Evolutionary conservation across 116 monocot species (phyloP).

Genomic region (Papilionanthe hybrid): DNA sequence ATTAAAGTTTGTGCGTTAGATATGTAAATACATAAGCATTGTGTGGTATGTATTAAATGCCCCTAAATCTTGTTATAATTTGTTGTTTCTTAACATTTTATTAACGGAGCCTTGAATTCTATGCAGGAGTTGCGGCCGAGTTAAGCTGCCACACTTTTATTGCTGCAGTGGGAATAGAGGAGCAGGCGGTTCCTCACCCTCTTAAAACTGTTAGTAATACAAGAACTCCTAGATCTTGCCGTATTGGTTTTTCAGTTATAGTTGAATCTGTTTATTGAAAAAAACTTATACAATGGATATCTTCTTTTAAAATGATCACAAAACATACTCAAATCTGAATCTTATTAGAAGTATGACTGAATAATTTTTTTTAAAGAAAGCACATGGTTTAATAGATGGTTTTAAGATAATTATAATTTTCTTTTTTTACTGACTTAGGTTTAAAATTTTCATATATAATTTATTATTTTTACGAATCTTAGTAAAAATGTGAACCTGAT

Average conservation of each 20-base stretch:
- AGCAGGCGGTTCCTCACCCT: slow-evolving; percentile 12
- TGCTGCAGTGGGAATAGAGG: slow-evolving; percentile 85
- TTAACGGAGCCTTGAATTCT: not conserved
- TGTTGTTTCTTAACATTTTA: not conserved
- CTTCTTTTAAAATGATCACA: not conserved
- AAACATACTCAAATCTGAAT: not conserved
- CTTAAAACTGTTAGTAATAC: not conserved
- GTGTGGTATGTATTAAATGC: too few relatives aligned
- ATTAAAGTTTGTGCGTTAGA: too few relatives aligned
- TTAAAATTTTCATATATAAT: too few relatives aligned
- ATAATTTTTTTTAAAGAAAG: not conserved
- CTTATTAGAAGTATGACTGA: not conserved
- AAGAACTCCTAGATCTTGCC: not conserved
- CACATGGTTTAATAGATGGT: not conserved
- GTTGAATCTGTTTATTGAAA: not conserved
- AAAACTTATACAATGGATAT: not conserved
- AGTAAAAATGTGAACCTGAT: too few relatives aligned
- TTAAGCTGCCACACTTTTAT: slow-evolving; percentile 90
- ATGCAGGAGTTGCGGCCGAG: slow-evolving; percentile 72
- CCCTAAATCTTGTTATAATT: too few relatives aligned
- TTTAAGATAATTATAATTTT: not conserved
- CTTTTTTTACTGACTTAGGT: too few relatives aligned
- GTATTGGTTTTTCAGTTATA: slow-evolving; percentile 3
- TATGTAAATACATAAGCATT: too few relatives aligned
- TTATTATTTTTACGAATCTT: too few relatives aligned